Base-by-base conservation (phyloP, 306 rosid species). In the Prunus persica region DNA sequence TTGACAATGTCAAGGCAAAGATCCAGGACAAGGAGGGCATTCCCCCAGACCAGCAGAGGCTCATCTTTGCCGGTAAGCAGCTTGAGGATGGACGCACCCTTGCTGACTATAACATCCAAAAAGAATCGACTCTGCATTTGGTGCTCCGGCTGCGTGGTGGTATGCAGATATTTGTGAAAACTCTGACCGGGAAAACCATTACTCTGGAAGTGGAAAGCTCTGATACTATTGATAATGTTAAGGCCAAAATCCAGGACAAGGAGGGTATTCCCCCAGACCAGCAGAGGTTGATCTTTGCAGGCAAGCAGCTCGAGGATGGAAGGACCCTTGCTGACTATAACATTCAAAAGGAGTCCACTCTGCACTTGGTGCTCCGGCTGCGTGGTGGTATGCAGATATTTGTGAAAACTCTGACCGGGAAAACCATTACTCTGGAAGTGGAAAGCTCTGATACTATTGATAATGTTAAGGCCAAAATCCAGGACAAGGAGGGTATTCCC, bases 331-430 rank as follows among this genome's bases (percentile, higher is more conserved):
- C 80, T 0, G 80, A 76, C 13, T 76, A 76, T 13, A 76, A 76
- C 1, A 76, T 76, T 4, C 80, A 76, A 45, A 76, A 76, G 49
- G 80, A 76, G 2, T 76, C 80, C 0, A 76, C 80, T 2, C 57
- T 76, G 7, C 80, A 76, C 13, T 28, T 76, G 74, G 80, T 76
- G n/a, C 38, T 76, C 0, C 80, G 80, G 2, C 43, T 76, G 25
- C 80, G 80, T 57, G 80, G 80, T 28, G 80, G 80, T 9, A 76
- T 76, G 80, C 80, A 76, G 19, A 76, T 76, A 1, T 76, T 76
- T 3, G 80, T 76, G 60, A 76, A 76, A 32, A 76, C 74, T 7
- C 46, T 76, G 50, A 76, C 74, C 0, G 80, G 80, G 1, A 76
- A 76, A 14, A 76, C 80, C 3, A 76, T 76, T 3, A 67, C 80